A percentile compares a stretch with the other conserved stretches of the same genome.
These are phyloP conservation scores for Kondoa subrosea DNA, from an alignment of 768 basidiomycete species.

Conservation along the genomic window DNA sequence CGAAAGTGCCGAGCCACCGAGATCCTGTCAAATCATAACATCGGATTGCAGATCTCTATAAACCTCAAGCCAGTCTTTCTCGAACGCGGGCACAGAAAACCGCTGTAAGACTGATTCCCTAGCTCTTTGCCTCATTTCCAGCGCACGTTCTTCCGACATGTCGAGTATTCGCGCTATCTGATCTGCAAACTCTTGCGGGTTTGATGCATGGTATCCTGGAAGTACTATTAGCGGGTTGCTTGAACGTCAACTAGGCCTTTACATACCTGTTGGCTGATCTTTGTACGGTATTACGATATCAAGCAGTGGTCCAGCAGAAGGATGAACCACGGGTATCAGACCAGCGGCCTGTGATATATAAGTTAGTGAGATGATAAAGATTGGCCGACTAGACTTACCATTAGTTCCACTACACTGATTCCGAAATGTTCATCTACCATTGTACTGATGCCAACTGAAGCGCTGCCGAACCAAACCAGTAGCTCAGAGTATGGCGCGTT, in stretches of 20 bases:
- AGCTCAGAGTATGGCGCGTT: constrained; percentile 65
- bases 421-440: constrained; percentile 99
- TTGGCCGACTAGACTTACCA: constrained; percentile 43
- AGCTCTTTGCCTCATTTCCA: neutral
- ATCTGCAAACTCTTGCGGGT: constrained; percentile 10
- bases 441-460: constrained; percentile 76
- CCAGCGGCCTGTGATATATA: constrained; percentile 58
- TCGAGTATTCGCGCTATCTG: constrained; percentile 1
- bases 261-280: constrained; percentile 43
- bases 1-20: too few species aligned
- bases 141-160: constrained; percentile 3
- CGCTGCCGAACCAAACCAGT: constrained; percentile 50
- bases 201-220: constrained; percentile 12
- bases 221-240: neutral
- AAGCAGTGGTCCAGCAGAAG: constrained; percentile 74
- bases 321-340: constrained; percentile 75
- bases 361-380: constrained; percentile 3
- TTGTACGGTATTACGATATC: constrained; percentile 77
- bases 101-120: neutral
- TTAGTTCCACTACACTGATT: constrained; percentile 92
- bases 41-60: neutral
- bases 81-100: constrained; percentile 14
- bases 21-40: neutral
- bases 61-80: constrained; percentile 11
- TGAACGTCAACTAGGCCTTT: neutral